Conservation (phyloP, 331 rosid species). For the Quercus lobata region DNA sequence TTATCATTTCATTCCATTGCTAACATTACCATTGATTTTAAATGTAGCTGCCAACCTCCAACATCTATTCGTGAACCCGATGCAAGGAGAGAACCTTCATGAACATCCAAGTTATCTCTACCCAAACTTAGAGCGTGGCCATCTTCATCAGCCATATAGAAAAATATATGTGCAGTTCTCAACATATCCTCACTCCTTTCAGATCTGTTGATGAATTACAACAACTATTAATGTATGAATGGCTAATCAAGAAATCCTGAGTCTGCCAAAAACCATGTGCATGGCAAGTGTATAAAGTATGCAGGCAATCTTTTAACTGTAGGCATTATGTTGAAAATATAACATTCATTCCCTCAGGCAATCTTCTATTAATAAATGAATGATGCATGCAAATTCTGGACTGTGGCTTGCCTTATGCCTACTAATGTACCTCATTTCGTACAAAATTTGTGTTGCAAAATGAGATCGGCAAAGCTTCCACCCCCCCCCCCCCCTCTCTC, state of each 20-base stretch:
- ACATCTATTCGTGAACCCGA: conserved; percentile 78
- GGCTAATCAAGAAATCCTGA: conserved; percentile 7
- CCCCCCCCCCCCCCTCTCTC: too few species aligned
- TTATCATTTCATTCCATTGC: conserved; percentile 11
- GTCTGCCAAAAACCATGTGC: not conserved
- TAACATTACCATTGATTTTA: conserved; percentile 75
- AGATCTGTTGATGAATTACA: conserved; percentile 51
- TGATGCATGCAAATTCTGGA: not conserved
- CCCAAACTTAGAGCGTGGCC: conserved; percentile 51
- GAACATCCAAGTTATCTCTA: conserved; percentile 42
- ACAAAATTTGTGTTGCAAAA: not conserved
- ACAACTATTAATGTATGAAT: conserved; percentile 4
- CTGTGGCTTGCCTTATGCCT: not conserved
- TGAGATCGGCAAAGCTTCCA: not conserved
- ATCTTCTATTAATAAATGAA: not conserved
- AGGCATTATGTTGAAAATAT: not conserved
- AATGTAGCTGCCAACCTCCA: conserved; percentile 95
- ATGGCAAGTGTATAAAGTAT: not conserved
- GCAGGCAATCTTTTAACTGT: not conserved
- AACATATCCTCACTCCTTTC: conserved; percentile 40
- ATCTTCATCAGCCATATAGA: conserved; percentile 94
- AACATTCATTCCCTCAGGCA: not conserved
- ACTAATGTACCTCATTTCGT: not conserved
- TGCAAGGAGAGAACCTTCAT: conserved; percentile 57
- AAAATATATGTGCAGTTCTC: conserved; percentile 66